phyloP scores from a whole-genome alignment of 2,329 filamentous ascomycete genomes.

The Thelonectria rubi region DNA sequence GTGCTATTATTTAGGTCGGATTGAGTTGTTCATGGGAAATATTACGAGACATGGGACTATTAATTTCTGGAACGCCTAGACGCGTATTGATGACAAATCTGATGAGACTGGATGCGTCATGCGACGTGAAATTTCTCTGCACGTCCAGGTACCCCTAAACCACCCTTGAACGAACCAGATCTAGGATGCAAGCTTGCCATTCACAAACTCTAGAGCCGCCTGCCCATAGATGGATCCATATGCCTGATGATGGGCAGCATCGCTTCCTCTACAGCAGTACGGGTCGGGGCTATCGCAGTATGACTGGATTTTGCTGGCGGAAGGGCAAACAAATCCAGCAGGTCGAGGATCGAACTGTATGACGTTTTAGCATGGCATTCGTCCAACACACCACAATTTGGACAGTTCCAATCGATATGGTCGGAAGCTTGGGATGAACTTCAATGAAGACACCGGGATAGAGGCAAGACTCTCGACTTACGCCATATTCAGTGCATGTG shows the following conservation, averaged over 20 bases:
- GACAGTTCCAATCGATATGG: too few species aligned
- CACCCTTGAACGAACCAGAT: background rate
- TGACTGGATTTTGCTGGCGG: slow-evolving; percentile 8
- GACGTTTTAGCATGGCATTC: background rate
- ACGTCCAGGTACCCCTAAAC: too few species aligned
- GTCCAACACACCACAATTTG: background rate
- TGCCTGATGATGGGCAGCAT: slow-evolving; percentile 2
- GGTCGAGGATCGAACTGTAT: slow-evolving; percentile 9
- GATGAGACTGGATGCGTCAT: too few species aligned
- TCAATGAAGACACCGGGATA: background rate
- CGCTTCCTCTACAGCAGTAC: slow-evolving; percentile 8
- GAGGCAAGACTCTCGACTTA: background rate
- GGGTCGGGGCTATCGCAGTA: slow-evolving; percentile 7
- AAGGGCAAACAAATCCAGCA: slow-evolving; percentile 7
- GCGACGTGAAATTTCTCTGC: too few species aligned
- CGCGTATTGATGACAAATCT: too few species aligned
- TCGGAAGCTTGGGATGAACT: background rate
- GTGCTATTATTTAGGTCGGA: too few species aligned
- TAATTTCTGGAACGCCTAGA: too few species aligned
- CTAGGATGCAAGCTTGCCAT: background rate
- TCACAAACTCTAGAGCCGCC: slow-evolving; percentile 1
- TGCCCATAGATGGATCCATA: slow-evolving; percentile 12
- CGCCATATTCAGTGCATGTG: background rate
- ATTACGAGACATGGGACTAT: too few species aligned
- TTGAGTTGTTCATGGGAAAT: too few species aligned